Evolutionary conservation across 345 rosid species (phyloP).

Genomic region (Lenwebbia sp.): DNA sequence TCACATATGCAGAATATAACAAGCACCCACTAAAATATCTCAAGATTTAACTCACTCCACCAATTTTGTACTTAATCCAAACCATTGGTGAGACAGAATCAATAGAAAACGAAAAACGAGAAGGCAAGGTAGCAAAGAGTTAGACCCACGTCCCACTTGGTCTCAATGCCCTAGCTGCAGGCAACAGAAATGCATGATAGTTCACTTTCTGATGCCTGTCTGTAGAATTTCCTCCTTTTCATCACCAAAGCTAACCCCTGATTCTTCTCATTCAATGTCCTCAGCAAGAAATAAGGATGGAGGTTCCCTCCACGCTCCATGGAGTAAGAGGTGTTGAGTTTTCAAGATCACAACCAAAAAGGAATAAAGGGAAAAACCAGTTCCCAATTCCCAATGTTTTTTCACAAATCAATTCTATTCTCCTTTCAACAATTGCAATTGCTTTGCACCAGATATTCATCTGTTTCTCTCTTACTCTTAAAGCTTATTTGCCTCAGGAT

Average conservation of each 20-base stretch:
- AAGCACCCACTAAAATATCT: neutral
- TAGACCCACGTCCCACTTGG: neutral
- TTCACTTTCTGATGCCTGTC: neutral
- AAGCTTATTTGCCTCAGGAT: neutral
- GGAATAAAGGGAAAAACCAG: neutral
- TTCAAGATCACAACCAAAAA: neutral
- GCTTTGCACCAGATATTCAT: neutral
- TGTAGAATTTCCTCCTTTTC: neutral
- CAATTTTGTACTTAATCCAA: neutral
- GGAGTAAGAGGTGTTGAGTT: neutral
- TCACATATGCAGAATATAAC: neutral
- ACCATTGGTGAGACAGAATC: neutral
- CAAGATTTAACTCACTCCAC: neutral
- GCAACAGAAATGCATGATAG: neutral
- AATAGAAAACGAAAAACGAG: neutral
- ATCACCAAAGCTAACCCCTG: neutral
- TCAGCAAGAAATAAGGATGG: neutral
- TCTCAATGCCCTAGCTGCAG: neutral
- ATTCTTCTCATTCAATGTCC: neutral
- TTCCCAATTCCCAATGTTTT: neutral
- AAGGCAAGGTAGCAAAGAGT: neutral
- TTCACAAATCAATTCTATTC: neutral
- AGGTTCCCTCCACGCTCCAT: neutral
- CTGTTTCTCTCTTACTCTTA: neutral
- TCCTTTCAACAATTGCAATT: neutral